These are phyloP conservation scores for Backusella mclennaniae DNA, from an alignment of 192 early-diverging fungal genomes.

Conservation along the genomic window DNA sequence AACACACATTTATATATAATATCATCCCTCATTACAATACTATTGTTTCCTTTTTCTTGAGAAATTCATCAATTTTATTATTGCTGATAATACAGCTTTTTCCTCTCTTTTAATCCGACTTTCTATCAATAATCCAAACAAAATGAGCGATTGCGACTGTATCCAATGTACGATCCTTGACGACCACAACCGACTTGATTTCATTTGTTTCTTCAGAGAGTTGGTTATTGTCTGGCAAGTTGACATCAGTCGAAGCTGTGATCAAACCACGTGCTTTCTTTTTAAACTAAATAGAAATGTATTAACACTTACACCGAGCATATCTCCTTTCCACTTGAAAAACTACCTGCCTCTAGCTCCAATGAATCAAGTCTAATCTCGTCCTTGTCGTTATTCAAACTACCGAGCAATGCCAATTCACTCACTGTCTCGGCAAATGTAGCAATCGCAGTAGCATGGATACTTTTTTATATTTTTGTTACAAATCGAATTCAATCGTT, in stretches of 20 bases:
- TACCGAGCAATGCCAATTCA: constrained; percentile 43
- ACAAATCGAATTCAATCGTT: no score
- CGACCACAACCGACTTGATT: constrained; percentile 30
- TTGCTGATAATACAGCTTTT: not conserved
- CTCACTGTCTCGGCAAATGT: constrained; percentile 57
- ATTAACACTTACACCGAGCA: not conserved
- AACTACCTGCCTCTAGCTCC: constrained; percentile 46
- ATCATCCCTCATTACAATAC: not conserved
- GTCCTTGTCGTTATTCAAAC: constrained; percentile 41
- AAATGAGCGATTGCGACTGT: constrained; percentile 47
- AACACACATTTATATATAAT: not conserved
- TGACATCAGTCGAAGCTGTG: constrained; percentile 37
- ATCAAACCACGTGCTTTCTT: constrained; percentile 42
- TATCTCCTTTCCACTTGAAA: not conserved
- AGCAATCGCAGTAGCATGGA: constrained; percentile 49
- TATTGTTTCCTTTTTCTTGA: no score
- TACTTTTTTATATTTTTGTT: constrained; percentile 14
- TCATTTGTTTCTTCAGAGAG: constrained; percentile 2
- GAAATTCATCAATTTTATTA: not conserved
- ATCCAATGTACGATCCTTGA: constrained; percentile 47
- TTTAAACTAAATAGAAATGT: constrained; percentile 23
- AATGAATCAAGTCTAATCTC: constrained; percentile 43
- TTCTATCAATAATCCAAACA: constrained; percentile 44
- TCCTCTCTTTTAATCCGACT: constrained; percentile 5
- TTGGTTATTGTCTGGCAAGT: not conserved